Base-by-base conservation (phyloP, 305 asterid species). In the Nicotiana rustica region DNA sequence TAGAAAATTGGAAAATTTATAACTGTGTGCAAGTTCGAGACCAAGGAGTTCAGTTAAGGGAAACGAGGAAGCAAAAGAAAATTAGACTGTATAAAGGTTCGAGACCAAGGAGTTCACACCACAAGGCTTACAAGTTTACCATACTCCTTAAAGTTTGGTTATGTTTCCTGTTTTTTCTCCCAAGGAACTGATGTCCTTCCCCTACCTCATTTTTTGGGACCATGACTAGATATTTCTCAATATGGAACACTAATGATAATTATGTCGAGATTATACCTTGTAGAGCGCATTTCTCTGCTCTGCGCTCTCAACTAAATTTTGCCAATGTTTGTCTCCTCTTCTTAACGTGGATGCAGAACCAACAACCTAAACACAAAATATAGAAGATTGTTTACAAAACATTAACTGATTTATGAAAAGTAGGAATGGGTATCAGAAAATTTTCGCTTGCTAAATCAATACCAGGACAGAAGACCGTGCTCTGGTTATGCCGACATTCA, bases 381-480 rank as follows among this genome's bases (percentile, higher is more conserved):
- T n/a, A 81, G 73, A 64, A 61, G 14, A 13, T n/a, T 75, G 49
- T 47, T 79, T 49, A 60, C 82, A 78, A 10, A 41, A 83, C 85
- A n/a, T 67, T 64, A 56, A 25, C 36, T 60, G 59, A 56, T 10
- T 19, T 82, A 44, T 13, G 35, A 82, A 66, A 70, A 77, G 12
- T 59, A 67, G 76, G 69, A 88, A 65, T 10, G 55, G 66, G 61
- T 52, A 61, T 49, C 60, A 15, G 57, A 56, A 62, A 47, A 66
- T 21, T 7, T 77, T 49, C 5, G 60, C 38, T 47, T 33, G 61
- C 25, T 77, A 41, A 13, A 77, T 64, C 64, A 31, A 73, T 92
- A 97, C 99, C 98, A 97, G 91, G 85, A 97, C 94, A 70, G 99
- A 95, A 69, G 98, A 90, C 88, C 97, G 92, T 57, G 99, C 98